Evolutionary conservation across 371 early-diverging fungal genomes (phyloP), one percentile per base, ranked within the genome.

Genomic region (Mucor plumbeus): DNA sequence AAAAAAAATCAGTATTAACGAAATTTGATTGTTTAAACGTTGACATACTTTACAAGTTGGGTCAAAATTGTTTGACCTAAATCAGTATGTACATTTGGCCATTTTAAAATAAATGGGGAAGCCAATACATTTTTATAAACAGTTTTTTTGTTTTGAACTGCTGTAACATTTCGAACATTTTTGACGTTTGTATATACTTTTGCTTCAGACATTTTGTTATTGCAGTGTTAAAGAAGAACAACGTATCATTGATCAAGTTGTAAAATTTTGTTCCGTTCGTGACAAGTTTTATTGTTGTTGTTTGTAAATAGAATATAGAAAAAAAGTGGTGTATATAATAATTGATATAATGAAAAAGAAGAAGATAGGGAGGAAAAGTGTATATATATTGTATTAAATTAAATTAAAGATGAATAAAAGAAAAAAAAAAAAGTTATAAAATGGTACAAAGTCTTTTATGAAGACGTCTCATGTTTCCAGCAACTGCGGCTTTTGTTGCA

Each of bases 401-500:
- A 39, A 13, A 59, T 57, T 35, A 57, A 33, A 57, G 26, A 60
- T 60, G 41, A 41, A 7, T 38, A 48, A 34, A 61, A 34, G 33
- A 26, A 26, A 26, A 26, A 26, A 26, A 26, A 26, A 26, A 26
- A 3, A 3, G 2, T 61, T 65, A 70, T 31, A 70, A 63, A 47
- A 81, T 65, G 15, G 61, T 78, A 69, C 81, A 81, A 33, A 81
- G 67, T 53, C 67, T 69, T 40, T 76, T 79, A 59, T 81, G 84
- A 41, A 84, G 74, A 34, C 74, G 67, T 66, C 70, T 75, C 55
- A 79, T 79, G 43, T 73, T 76, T 17, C 82, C 79, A 14, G 77
- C 60, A 65, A 82, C 68, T 13, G 84, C 82, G 43, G 76, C 71
- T 48, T 69, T 76, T 59, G 80, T 81, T 35, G 84, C 84, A 48